Evolutionary conservation across 1,284 basidiomycete genomes (phyloP).

Genomic region (Ceratobasidium sp.): DNA sequence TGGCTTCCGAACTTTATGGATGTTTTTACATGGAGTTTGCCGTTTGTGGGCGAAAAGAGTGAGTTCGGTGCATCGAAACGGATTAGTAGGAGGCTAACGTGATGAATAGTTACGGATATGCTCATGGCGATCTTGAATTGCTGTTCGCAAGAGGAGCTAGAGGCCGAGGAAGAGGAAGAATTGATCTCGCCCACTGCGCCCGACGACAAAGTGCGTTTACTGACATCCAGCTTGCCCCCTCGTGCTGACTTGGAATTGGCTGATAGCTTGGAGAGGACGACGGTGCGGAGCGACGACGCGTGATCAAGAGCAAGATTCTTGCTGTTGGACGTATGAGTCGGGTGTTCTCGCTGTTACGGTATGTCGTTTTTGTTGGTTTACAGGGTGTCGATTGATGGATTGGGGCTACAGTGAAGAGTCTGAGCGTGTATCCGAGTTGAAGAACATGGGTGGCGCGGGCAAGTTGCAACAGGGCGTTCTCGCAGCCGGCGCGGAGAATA

Average conservation of each 20-base stretch:
- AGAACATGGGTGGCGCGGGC: conserved; percentile 84
- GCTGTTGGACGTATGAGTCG: conserved; percentile 97
- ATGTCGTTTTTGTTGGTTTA: conserved; percentile 56
- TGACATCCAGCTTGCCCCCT: too few relatives aligned
- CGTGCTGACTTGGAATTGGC: background rate
- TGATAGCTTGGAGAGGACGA: conserved; percentile 65
- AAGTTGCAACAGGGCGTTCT: conserved; percentile 89
- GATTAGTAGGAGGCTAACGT: too few relatives aligned
- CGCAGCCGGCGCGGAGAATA: conserved; percentile 91
- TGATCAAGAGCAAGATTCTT: conserved; percentile 98
- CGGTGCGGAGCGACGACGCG: conserved; percentile 76
- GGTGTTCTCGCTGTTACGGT: conserved; percentile 96
- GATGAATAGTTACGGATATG: conserved; percentile 91
- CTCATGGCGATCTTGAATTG: conserved; percentile 93
- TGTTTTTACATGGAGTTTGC: conserved; percentile 98
- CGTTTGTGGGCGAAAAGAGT: conserved; percentile 99
- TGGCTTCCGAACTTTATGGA: conserved; percentile 99
- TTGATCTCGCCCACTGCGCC: conserved; percentile 6
- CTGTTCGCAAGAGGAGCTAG: conserved; percentile 94
- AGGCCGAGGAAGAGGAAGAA: conserved; percentile 74
- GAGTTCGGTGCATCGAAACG: conserved; percentile 54
- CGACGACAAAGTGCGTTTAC: conserved; percentile 51
- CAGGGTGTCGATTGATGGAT: too few relatives aligned
- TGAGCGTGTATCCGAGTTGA: conserved; percentile 96
- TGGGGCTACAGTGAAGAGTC: conserved; percentile 85